phyloP scores from a whole-genome alignment of 352 stramenopile genomes.

The Globisporangium middletonii region DNA sequence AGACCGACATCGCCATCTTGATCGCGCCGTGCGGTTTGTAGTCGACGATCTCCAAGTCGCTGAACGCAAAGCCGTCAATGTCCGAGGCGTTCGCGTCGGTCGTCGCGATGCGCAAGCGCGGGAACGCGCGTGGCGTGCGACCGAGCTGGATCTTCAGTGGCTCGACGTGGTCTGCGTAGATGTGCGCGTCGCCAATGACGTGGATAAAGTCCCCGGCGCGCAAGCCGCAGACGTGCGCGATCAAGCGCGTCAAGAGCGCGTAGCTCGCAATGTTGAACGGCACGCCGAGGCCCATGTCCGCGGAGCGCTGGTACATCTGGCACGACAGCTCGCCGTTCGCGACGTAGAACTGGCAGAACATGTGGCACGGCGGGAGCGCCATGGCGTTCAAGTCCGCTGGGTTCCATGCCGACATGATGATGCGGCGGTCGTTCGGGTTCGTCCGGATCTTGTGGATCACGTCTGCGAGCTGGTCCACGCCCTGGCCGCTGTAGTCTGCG shows the following conservation, averaged over 20 bases:
- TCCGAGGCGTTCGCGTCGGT: slow-evolving; percentile 47
- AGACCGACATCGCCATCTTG: slow-evolving; percentile 99
- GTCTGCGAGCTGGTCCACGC: slow-evolving; percentile 97
- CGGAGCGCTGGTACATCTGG: slow-evolving; percentile 99
- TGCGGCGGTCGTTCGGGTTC: slow-evolving; percentile 96
- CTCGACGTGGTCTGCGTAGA: slow-evolving; percentile 99
- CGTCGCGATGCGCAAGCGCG: slow-evolving; percentile 83
- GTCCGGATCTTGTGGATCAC: slow-evolving; percentile 98
- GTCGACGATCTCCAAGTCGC: slow-evolving; percentile 94
- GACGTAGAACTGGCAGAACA: slow-evolving; percentile 97
- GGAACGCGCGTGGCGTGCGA: slow-evolving; percentile 92
- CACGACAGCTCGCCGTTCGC: slow-evolving; percentile 78
- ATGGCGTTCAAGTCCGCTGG: slow-evolving; percentile 95
- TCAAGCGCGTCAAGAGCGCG: slow-evolving; percentile 94
- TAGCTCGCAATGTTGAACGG: slow-evolving; percentile 99
- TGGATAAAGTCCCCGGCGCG: slow-evolving; percentile 98
- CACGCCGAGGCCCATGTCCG: slow-evolving; percentile 99
- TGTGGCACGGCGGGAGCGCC: slow-evolving; percentile 99
- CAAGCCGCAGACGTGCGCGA: slow-evolving; percentile 93
- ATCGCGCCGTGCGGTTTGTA: slow-evolving; percentile 97
- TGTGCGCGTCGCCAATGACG: slow-evolving; percentile 98
- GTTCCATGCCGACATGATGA: slow-evolving; percentile 99
- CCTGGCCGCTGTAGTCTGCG: slow-evolving; percentile 96
- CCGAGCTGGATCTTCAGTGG: slow-evolving; percentile 94
- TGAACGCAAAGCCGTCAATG: slow-evolving; percentile 96